phyloP scores from a whole-genome alignment of 2,329 filamentous ascomycete genomes.

The Acephala macrosclerotiorum region DNA sequence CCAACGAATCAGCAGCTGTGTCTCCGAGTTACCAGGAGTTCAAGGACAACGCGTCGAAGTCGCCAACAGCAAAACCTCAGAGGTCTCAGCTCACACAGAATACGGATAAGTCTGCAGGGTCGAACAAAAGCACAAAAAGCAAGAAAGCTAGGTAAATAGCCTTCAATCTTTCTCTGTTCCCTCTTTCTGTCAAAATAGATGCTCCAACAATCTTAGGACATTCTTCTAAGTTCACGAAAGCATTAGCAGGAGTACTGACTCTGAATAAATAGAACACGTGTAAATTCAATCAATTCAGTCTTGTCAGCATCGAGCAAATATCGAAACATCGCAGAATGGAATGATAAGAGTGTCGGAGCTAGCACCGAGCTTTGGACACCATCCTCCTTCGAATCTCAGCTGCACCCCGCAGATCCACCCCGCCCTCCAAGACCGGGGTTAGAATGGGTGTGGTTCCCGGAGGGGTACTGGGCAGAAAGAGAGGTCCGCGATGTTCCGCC shows the following conservation, averaged over 20 bases:
- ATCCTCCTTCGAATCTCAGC: conserved; percentile 1
- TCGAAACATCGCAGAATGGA: conserved; percentile 32
- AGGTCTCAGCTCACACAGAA: neutral
- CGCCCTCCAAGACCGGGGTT: conserved; percentile 60
- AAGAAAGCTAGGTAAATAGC: no score
- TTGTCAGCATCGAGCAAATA: conserved; percentile 12
- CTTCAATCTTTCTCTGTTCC: no score
- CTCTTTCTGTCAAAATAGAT: no score
- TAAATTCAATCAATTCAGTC: conserved; percentile 16
- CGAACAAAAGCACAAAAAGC: conserved; percentile 8
- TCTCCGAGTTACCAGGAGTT: conserved; percentile 14
- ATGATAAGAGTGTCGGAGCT: conserved; percentile 18
- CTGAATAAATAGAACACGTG: neutral
- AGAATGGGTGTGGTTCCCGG: conserved; percentile 71
- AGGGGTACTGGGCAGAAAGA: conserved; percentile 70
- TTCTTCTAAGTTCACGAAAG: no score
- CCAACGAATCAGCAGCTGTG: conserved; percentile 11
- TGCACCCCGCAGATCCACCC: conserved; percentile 54
- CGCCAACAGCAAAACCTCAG: conserved; percentile 6
- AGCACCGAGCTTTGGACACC: neutral
- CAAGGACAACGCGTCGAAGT: conserved; percentile 6
- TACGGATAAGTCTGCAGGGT: conserved; percentile 17
- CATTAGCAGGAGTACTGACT: no score
- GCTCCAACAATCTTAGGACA: no score
- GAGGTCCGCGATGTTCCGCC: conserved; percentile 39